These are phyloP conservation scores for Annulohypoxylon truncatum DNA, from an alignment of 2,329 filamentous ascomycete genomes.

Conservation along the genomic window DNA sequence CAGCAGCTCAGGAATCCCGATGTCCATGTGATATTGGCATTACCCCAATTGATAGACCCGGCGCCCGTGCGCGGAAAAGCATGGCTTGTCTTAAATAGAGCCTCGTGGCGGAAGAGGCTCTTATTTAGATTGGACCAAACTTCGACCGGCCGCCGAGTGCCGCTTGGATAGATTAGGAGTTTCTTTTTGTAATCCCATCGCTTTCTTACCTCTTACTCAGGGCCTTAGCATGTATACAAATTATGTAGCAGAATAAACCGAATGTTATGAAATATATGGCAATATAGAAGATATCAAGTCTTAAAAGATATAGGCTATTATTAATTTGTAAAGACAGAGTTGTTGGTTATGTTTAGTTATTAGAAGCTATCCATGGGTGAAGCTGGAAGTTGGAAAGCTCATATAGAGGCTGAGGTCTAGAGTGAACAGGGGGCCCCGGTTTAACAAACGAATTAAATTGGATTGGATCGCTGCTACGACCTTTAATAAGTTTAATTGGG, in stretches of 20 bases:
- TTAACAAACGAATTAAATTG: conserved; percentile 26
- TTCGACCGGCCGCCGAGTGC: neutral
- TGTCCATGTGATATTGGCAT: neutral
- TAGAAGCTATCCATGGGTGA: neutral
- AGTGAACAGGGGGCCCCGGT: conserved; percentile 4
- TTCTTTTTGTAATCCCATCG: conserved; percentile 22
- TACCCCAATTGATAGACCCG: neutral
- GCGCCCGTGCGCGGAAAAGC: conserved; percentile 6
- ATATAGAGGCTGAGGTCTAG: conserved; percentile 17
- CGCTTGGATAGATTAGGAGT: conserved; percentile 10
- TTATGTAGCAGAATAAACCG: neutral
- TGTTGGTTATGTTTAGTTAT: neutral
- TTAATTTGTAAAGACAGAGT: neutral
- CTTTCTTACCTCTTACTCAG: neutral
- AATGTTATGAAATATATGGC: neutral
- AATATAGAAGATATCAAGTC: neutral
- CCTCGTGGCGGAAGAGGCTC: conserved; percentile 36
- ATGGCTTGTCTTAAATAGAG: conserved; percentile 13
- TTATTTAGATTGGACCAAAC: conserved; percentile 21
- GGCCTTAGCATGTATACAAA: neutral
- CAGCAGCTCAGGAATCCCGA: neutral
- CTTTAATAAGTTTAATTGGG: conserved; percentile 30
- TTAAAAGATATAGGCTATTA: neutral
- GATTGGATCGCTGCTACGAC: conserved; percentile 7
- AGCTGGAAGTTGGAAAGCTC: neutral